A percentile compares a stretch with the other conserved stretches of the same genome.
phyloP scores from a whole-genome alignment of 495 filamentous ascomycete species.

The Achaetomiella virescens region DNA sequence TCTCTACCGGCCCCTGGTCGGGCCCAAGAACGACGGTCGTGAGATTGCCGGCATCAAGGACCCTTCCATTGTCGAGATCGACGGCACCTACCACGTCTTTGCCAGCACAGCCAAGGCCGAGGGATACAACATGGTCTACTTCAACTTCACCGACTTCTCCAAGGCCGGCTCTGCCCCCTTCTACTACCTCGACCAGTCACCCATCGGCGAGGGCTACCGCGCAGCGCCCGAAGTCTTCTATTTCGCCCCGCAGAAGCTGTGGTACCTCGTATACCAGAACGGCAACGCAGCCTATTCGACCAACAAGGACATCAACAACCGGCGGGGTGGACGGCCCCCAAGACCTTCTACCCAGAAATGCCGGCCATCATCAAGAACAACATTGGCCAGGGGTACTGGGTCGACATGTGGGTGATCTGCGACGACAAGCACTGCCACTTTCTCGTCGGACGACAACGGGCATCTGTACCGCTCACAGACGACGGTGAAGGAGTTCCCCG shows the following conservation, averaged over 20 bases:
- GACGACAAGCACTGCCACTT: constrained; percentile 18
- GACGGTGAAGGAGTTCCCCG: constrained; percentile 12
- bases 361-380: constrained; percentile 18
- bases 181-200: constrained; percentile 23
- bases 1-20: constrained; percentile 20
- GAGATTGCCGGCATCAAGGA: constrained; percentile 24
- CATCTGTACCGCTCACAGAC: constrained; percentile 25
- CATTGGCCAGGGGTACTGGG: constrained; percentile 23
- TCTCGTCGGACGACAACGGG: constrained; percentile 27
- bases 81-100: constrained; percentile 28
- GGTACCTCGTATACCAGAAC: constrained; percentile 28
- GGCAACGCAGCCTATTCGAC: constrained; percentile 28
- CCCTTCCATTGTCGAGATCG: constrained; percentile 18
- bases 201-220: constrained; percentile 22
- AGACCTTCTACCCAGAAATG: constrained; percentile 17
- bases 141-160: constrained; percentile 21
- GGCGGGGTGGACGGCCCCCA: constrained; percentile 21
- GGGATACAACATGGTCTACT: constrained; percentile 24
- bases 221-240: constrained; percentile 25
- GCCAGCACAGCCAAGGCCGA: constrained; percentile 19
- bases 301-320: constrained; percentile 23
- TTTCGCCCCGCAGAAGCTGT: constrained; percentile 22
- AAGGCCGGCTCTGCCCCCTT: constrained; percentile 12
- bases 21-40: constrained; percentile 21
- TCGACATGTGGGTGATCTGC: constrained; percentile 30